Evolutionary conservation across 2,329 filamentous ascomycete species (phyloP), one percentile per base, ranked within the genome.

Genomic region (Lachnellula hyalina): DNA sequence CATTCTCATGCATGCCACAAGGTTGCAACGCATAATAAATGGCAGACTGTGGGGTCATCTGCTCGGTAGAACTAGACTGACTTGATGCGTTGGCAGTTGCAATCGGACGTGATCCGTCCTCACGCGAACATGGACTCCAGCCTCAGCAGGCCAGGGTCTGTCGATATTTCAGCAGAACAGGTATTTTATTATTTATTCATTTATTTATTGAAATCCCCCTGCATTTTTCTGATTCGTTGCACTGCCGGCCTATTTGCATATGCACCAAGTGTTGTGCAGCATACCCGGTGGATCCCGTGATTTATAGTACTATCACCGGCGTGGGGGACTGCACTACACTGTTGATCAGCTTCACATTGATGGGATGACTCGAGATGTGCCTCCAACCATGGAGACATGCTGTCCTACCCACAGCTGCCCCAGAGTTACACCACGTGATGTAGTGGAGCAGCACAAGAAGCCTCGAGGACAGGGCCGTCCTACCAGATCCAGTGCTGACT

Each of bases 81-180:
- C 25, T 54, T 59, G 61, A 65, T 67, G 65, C 64, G 64, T 57
- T 66, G 65, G 65, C 64, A 66, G 63, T 55, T 54, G 51, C 58
- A 59, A 60, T 61, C 63, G 57, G 63, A 42, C 49, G 51, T 47
- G 60, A 61, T 55, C 55, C 59, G 61, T 61, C 59, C 59, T 64
- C 59, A 57, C 59, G 57, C 58, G 56, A 17, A 15, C 14, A 53
- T 55, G 51, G 23, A 49, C 36, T 7, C 25, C 58, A 56, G 53
- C 53, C 56, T 52, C 49, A 45, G 42, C 63, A 61, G 49, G 56
- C 56, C 50, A 63, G 63, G 64, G 57, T 65, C 55, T 68, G 66
- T 60, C 61, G 64, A 49, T 68, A 66, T 58, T 67, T 66, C 57
- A 53, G 56, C 54, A 61, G 53, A 58, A 53, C 59, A 62, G 63